Percentiles rank a stretch among this genome's conserved stretches.
phyloP scores from a whole-genome alignment of 2,329 filamentous ascomycete species.

The Mycocentrospora acerina region DNA sequence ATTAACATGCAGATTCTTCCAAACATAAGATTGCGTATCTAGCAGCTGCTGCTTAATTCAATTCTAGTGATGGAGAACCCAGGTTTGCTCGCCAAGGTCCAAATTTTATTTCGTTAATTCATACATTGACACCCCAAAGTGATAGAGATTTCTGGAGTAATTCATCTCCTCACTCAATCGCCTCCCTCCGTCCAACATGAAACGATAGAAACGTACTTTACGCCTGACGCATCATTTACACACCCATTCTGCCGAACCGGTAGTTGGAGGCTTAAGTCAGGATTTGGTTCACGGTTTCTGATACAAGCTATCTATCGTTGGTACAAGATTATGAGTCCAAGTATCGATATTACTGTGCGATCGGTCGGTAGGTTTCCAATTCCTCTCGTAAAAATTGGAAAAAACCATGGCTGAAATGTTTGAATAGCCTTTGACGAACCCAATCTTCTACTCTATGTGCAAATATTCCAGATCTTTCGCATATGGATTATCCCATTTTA shows the following conservation, averaged over 20 bases:
- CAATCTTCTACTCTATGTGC: slow-evolving; percentile 69
- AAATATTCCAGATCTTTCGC: slow-evolving; percentile 72
- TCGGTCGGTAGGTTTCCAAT: slow-evolving; percentile 51
- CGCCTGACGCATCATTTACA: slow-evolving; percentile 68
- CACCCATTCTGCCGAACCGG: slow-evolving; percentile 77
- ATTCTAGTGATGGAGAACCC: slow-evolving; percentile 31
- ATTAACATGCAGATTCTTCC: too few relatives aligned
- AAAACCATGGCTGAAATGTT: neutral
- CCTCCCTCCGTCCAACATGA: slow-evolving; percentile 64
- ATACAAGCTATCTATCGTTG: slow-evolving; percentile 66
- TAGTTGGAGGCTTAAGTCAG: slow-evolving; percentile 37
- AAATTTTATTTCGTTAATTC: neutral
- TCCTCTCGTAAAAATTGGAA: neutral
- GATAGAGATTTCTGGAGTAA: slow-evolving; percentile 65
- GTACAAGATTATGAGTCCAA: slow-evolving; percentile 81
- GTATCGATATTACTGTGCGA: slow-evolving; percentile 68
- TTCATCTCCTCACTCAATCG: slow-evolving; percentile 68
- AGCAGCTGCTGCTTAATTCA: too few relatives aligned
- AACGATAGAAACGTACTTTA: slow-evolving; percentile 72
- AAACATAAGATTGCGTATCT: too few relatives aligned
- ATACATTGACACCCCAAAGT: slow-evolving; percentile 29
- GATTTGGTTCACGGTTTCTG: slow-evolving; percentile 63
- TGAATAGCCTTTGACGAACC: slow-evolving; percentile 65
- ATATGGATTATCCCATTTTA: slow-evolving; percentile 79
- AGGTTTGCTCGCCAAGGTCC: slow-evolving; percentile 18